phyloP scores from a whole-genome alignment of 805 yeast genomes.

The Debaryomyces prosopidis region DNA sequence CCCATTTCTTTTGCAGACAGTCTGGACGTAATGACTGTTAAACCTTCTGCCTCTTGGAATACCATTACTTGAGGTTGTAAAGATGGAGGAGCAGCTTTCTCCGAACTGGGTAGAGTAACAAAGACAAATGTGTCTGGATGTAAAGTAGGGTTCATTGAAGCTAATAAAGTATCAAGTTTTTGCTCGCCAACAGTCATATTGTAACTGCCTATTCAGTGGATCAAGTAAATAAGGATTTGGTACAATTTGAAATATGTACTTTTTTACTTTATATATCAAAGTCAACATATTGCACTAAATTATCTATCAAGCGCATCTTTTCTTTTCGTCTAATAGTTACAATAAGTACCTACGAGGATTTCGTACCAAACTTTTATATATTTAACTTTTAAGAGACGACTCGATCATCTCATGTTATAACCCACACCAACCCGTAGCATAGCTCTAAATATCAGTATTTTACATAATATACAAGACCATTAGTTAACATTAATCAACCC shows the following conservation, averaged over 20 bases:
- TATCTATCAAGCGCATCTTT: too few relatives aligned
- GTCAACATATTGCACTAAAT: too few relatives aligned
- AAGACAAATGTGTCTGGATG: constrained; percentile 1
- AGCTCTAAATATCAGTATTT: too few relatives aligned
- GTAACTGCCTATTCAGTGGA: background rate
- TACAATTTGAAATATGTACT: too few relatives aligned
- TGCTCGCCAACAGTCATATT: background rate
- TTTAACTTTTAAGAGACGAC: too few relatives aligned
- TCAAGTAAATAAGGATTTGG: too few relatives aligned
- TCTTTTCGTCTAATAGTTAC: too few relatives aligned
- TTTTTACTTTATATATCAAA: too few relatives aligned
- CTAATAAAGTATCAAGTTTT: background rate
- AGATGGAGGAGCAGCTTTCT: background rate
- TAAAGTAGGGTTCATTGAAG: constrained; percentile 1
- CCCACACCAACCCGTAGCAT: too few relatives aligned
- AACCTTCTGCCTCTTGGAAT: background rate
- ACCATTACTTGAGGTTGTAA: background rate
- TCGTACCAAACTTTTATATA: too few relatives aligned
- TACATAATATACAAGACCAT: background rate
- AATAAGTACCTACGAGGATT: too few relatives aligned
- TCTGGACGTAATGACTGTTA: background rate
- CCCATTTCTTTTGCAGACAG: background rate
- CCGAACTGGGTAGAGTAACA: background rate
- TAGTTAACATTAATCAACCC: constrained; percentile 24
- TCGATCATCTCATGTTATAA: too few relatives aligned